Evolutionary conservation across 2,329 filamentous ascomycete genomes (phyloP).

Genomic region (Colletotrichum melonis): DNA sequence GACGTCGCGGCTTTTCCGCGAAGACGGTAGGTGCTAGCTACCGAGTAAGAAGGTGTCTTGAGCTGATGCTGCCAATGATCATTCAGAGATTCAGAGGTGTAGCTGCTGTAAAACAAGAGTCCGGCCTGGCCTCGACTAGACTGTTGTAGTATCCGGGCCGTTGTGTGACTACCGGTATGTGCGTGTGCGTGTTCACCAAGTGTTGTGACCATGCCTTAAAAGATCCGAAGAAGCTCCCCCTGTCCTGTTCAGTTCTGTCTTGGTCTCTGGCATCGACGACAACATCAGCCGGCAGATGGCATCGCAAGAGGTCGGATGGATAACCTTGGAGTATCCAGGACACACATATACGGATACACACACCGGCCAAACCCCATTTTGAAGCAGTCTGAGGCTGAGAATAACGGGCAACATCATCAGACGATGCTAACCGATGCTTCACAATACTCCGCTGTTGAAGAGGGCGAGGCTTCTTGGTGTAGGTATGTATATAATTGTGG

Average conservation of each 20-base stretch:
- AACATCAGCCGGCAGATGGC: background rate
- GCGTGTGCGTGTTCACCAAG: background rate
- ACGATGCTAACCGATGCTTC: background rate
- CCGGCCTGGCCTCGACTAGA: background rate
- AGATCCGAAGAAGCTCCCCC: slow-evolving; percentile 1
- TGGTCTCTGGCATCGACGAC: background rate
- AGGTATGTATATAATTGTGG: background rate
- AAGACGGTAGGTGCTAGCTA: background rate
- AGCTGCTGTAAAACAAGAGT: background rate
- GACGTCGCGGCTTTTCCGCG: slow-evolving; percentile 19
- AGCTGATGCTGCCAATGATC: background rate
- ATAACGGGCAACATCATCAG: background rate
- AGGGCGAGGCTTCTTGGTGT: background rate
- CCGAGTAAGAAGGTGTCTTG: background rate
- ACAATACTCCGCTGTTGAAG: background rate
- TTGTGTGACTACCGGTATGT: background rate
- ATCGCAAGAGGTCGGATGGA: background rate
- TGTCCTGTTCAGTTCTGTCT: background rate
- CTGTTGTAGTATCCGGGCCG: background rate
- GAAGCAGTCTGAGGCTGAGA: background rate
- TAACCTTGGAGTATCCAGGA: background rate
- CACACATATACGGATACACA: background rate
- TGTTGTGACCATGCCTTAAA: background rate
- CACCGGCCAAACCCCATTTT: background rate
- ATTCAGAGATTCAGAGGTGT: background rate